Conservation (phyloP, 179 eudicot genomes). For the Sideroxylon spinosum region DNA sequence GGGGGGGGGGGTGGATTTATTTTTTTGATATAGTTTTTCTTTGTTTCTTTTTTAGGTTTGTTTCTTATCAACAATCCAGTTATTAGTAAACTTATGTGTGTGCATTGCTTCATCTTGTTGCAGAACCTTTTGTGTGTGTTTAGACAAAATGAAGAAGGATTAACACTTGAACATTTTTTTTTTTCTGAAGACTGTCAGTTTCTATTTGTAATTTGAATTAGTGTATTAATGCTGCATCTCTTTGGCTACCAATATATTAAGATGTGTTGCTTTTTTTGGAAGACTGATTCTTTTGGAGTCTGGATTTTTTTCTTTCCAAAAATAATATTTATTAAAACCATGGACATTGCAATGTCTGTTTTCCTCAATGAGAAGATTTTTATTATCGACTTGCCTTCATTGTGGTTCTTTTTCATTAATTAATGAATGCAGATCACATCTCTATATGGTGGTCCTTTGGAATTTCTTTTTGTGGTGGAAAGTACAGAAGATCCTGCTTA, state of each 20-base stretch:
- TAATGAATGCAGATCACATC: constrained; percentile 70
- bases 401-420: constrained; percentile 13
- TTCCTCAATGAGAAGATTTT: not conserved
- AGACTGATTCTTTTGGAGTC: not conserved
- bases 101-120: not conserved
- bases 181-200: not conserved
- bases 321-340: not conserved
- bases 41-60: not conserved
- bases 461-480: constrained; percentile 88
- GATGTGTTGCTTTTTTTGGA: not conserved
- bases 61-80: not conserved
- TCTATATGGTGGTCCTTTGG: constrained; percentile 85
- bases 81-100: not conserved
- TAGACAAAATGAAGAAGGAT: constrained; percentile 1
- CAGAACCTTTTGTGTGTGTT: not conserved
- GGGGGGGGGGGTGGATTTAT: not conserved
- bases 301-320: not conserved
- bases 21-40: not conserved
- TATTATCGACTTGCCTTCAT: not conserved
- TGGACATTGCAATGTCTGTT: not conserved
- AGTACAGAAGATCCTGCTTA: constrained; percentile 92
- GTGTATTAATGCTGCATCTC: not conserved
- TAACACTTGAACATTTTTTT: not conserved
- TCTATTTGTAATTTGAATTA: not conserved
- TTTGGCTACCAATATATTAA: not conserved